These are phyloP conservation scores for Fusarium caatingaense DNA, from an alignment of 2,329 filamentous ascomycete genomes.

Conservation along the genomic window DNA sequence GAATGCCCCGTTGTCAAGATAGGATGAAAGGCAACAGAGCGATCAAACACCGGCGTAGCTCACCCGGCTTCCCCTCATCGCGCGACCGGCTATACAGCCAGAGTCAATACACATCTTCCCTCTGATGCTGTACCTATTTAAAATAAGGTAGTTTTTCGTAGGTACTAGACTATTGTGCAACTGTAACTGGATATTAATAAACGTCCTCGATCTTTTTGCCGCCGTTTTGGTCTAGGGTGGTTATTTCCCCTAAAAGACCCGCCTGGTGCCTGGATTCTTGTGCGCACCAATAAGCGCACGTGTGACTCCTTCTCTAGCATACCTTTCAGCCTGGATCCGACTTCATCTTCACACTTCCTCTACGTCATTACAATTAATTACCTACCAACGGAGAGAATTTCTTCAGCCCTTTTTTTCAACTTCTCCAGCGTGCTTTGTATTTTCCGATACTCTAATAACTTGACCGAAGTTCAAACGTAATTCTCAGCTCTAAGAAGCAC, in stretches of 20 bases:
- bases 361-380: slow-evolving; percentile 32
- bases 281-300: slow-evolving; percentile 30
- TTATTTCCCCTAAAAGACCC: slow-evolving; percentile 4
- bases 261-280: slow-evolving; percentile 28
- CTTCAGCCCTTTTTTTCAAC: neutral
- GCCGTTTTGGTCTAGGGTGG: neutral
- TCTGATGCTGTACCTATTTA: neutral
- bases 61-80: too few species aligned
- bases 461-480: neutral
- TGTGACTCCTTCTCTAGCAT: neutral
- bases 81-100: too few species aligned
- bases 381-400: neutral
- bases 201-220: neutral
- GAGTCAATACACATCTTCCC: neutral
- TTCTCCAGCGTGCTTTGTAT: neutral
- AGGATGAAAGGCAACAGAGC: too few species aligned
- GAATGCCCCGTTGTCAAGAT: too few species aligned
- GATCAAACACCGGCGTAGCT: too few species aligned
- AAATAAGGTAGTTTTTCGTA: neutral
- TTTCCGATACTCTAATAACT: neutral
- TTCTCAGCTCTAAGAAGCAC: neutral
- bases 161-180: neutral
- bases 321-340: slow-evolving; percentile 16
- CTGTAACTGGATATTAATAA: neutral
- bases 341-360: slow-evolving; percentile 19